Evolutionary conservation across 306 rosid genomes (phyloP).

Genomic region (Cucurbita maxima): DNA sequence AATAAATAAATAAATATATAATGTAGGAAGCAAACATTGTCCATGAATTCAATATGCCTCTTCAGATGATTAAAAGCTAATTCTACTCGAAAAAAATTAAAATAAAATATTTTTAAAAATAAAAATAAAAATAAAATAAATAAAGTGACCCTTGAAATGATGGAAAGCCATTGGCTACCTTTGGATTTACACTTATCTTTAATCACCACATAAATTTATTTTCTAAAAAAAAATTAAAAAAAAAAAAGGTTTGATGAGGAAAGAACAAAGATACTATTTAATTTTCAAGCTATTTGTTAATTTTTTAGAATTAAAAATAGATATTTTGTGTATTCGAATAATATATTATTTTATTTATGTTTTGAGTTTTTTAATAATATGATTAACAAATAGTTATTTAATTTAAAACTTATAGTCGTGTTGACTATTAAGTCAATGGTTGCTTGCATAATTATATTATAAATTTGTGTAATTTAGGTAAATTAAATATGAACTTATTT

Average conservation of each 20-base stretch:
- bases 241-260: not conserved
- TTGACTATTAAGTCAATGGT: too few relatives aligned
- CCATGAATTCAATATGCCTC: slow-evolving; percentile 12
- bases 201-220: not conserved
- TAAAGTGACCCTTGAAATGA: slow-evolving; percentile 26
- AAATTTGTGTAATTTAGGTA: too few relatives aligned
- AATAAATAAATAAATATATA: too few relatives aligned
- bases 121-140: not conserved
- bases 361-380: too few relatives aligned
- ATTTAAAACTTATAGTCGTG: too few relatives aligned
- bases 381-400: too few relatives aligned
- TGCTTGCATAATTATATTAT: too few relatives aligned
- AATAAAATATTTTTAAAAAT: not conserved
- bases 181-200: not conserved
- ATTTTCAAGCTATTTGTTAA: not conserved
- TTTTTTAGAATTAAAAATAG: not conserved
- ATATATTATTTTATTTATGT: too few relatives aligned
- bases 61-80: slow-evolving; percentile 20
- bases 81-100: not conserved
- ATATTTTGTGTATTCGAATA: too few relatives aligned
- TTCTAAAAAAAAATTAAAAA: not conserved
- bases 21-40: not conserved
- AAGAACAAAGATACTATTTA: not conserved
- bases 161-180: slow-evolving; percentile 15
- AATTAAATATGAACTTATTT: too few relatives aligned